Evolutionary conservation across 306 rosid species (phyloP), one percentile per base, ranked within the genome.

Genomic region (Citrullus amarus): DNA sequence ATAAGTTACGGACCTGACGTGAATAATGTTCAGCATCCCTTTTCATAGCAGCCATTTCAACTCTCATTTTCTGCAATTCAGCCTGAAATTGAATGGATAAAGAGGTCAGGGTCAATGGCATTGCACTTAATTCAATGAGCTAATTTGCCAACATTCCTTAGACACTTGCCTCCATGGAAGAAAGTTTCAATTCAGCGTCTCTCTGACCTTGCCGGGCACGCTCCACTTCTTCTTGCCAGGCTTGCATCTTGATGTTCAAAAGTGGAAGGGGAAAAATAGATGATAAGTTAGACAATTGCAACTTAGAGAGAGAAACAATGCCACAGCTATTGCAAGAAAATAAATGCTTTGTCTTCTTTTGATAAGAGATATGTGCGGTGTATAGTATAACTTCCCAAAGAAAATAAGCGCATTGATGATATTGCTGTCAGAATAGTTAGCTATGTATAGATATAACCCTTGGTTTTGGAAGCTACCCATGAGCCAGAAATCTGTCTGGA

Each of bases 11-110:
- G 80, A 95, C 99, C 97, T 95, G 99, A 77, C 97, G 99, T 8
- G 99, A 95, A 83, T 95, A 95, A 81, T 95, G 99, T 89, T 95
- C 99, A 53, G 97, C 97, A 82, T 95, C 99, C 88, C 99, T 89
- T 89, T 90, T 95, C 99, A 95, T 95, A 81, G 99, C 96, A 87
- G 99, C 97, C 97, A 95, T 91, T 88, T 95, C 99, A 84, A 95
- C 97, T 87, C 97, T 95, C 91, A 90, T 81, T 75, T 91, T 95
- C 84, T 91, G 99, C 79, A 91, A 75, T 83, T 95, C 97, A 57
- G 91, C 97, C 99, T 95, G 88, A 80, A 67, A 80, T 75, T 69
- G 74, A 79, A 81, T 53, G 83, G 51, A 53, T 54, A 79, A 85
- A 58, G 44, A 60, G 77, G 80, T 68, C 15, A 69, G 68, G 41